phyloP scores from a whole-genome alignment of 2,329 filamentous ascomycete species.

The Arthrobotrys iridis region DNA sequence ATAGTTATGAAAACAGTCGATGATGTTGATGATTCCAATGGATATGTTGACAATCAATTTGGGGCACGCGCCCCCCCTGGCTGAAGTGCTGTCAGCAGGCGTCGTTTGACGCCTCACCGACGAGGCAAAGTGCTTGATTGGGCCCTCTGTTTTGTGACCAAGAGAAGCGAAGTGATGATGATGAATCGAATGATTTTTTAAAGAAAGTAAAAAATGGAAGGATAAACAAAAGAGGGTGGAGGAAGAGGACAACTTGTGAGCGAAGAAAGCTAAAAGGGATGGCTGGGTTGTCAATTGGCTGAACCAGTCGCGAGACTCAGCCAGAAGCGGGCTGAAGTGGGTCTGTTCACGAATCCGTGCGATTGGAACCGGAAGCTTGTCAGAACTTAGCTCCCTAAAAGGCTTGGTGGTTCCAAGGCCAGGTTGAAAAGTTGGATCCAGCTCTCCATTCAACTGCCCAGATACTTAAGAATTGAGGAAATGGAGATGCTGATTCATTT shows the following conservation, averaged over 20 bases:
- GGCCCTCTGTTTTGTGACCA: background rate
- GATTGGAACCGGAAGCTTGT: constrained; percentile 23
- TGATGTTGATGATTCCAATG: background rate
- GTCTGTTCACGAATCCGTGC: constrained; percentile 5
- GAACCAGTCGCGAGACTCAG: constrained; percentile 17
- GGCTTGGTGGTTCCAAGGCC: constrained; percentile 13
- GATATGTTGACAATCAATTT: background rate
- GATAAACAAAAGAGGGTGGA: background rate
- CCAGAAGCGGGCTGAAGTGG: constrained; percentile 11
- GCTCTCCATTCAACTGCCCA: background rate
- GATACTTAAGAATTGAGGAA: no score
- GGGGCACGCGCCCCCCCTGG: constrained; percentile 13
- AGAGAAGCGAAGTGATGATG: background rate
- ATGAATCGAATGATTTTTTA: constrained; percentile 15
- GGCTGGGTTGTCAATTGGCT: constrained; percentile 23
- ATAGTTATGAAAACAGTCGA: background rate
- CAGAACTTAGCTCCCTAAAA: constrained; percentile 7
- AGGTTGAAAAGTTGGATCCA: constrained; percentile 1
- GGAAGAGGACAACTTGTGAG: constrained; percentile 1
- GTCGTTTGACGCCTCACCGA: constrained; percentile 20
- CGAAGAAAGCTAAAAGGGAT: constrained; percentile 21
- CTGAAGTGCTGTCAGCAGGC: constrained; percentile 6
- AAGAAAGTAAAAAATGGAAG: background rate
- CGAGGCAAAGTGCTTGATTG: background rate
- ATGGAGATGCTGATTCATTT: no score